Evolutionary conservation across 2,329 filamentous ascomycete genomes (phyloP).

Genomic region (Curvularia verruculosa): DNA sequence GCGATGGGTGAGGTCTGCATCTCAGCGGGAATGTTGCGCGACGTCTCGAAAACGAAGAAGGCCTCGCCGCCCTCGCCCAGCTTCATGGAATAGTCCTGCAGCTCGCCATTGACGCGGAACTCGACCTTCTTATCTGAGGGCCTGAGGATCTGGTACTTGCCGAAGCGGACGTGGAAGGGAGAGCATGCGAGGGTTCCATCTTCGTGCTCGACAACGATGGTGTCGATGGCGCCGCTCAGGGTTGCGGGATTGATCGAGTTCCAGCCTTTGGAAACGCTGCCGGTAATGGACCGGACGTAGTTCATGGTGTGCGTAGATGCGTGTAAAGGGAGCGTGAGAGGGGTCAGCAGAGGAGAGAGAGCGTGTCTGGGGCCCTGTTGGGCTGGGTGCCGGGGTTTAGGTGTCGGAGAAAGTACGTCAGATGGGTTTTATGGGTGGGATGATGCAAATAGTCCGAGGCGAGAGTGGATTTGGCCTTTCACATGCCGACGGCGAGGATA

Average conservation of each 20-base stretch:
- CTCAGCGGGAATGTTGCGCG: conserved; percentile 86
- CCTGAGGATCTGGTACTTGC: conserved; percentile 94
- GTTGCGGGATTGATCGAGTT: conserved; percentile 99
- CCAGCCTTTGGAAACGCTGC: conserved; percentile 97
- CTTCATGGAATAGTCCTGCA: conserved; percentile 97
- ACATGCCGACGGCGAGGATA: conserved; percentile 11
- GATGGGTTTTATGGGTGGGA: conserved; percentile 4
- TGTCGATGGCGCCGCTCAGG: conserved; percentile 96
- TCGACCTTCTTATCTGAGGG: conserved; percentile 99
- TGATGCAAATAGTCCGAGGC: conserved; percentile 1
- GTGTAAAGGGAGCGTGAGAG: not conserved
- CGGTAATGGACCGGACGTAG: conserved; percentile 95
- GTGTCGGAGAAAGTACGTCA: conserved; percentile 7
- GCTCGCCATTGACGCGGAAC: conserved; percentile 90
- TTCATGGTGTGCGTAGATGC: conserved; percentile 70
- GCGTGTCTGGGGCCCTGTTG: conserved; percentile 7
- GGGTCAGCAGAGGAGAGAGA: not conserved
- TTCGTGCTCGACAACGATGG: conserved; percentile 95
- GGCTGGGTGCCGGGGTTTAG: not conserved
- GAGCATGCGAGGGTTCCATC: conserved; percentile 89
- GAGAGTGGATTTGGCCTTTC: conserved; percentile 2
- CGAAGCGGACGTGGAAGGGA: conserved; percentile 97
- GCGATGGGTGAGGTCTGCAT: conserved; percentile 94
- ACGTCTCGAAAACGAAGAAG: conserved; percentile 98
- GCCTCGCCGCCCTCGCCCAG: conserved; percentile 96